Percentiles rank a stretch among this genome's conserved stretches.
phyloP scores from a whole-genome alignment of 164 flowering plant genomes.

The Nymphaea thermarum region DNA sequence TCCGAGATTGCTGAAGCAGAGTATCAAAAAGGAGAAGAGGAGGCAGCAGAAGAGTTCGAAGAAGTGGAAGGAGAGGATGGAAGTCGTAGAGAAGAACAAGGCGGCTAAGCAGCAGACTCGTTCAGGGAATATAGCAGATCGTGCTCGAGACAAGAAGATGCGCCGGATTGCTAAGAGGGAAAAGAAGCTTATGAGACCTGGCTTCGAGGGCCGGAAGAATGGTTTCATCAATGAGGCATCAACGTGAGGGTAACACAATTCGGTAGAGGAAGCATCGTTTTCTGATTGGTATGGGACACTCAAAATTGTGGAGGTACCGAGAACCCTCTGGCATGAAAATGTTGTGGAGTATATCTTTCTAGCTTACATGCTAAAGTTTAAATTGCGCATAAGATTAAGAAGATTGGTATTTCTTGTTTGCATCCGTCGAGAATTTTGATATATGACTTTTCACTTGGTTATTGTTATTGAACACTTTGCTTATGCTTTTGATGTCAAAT shows the following conservation, averaged over 20 bases:
- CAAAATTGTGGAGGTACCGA: no score
- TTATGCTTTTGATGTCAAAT: no score
- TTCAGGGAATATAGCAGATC: slow-evolving; percentile 44
- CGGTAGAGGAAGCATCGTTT: no score
- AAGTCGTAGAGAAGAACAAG: slow-evolving; percentile 36
- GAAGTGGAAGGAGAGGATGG: slow-evolving; percentile 80
- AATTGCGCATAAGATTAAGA: no score
- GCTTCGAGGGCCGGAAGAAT: slow-evolving; percentile 84
- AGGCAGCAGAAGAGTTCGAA: slow-evolving; percentile 50
- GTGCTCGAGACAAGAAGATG: slow-evolving; percentile 55
- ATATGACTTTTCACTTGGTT: no score
- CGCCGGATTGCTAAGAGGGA: slow-evolving; percentile 73
- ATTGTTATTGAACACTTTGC: no score
- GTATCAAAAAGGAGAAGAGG: slow-evolving; percentile 66
- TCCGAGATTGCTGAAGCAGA: slow-evolving; percentile 51
- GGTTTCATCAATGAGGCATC: slow-evolving; percentile 42
- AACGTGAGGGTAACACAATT: not conserved
- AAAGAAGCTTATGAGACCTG: slow-evolving; percentile 88
- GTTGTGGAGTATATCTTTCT: no score
- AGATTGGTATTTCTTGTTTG: no score
- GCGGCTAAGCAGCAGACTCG: slow-evolving; percentile 59
- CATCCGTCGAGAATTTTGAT: no score
- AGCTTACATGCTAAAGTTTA: no score
- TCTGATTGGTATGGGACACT: no score
- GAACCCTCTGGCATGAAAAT: no score